Base-by-base conservation (phyloP, 148 eudicot species). In the Suaeda aralocaspica region DNA sequence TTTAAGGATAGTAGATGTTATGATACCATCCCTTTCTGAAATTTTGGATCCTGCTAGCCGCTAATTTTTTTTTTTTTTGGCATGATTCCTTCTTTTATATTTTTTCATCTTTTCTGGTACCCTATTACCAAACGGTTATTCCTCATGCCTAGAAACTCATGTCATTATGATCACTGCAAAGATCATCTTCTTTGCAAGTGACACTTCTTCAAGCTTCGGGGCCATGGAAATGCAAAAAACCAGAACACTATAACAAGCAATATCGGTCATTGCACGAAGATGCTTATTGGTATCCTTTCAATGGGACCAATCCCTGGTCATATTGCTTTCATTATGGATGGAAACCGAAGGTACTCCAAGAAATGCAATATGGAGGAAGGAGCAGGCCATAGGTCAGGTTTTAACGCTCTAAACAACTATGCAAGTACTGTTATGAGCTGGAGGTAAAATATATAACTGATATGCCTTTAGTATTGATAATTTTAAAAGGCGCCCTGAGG, bases 381-480 rank as follows among this genome's bases (percentile, higher is more conserved):
- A 24, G 49, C 73, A 7, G 90, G 93, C 30, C 93, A 86, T 72
- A 79, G 70, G 39, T 48, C 72, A 63, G 90, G 93, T 4, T 82
- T 72, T 41, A 71, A 65, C 29, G 76, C 93, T 31, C 82, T 88
- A 49, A n/a, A 82, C 75, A 78, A 59, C 83, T 10, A 70, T 86
- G 80, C 82, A 79, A 53, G 69, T 79, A 84, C 70, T 88, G 93
- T 58, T 79, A 82, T 53, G 93, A 88, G 67, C 52, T 88, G 33
- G 82, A 81, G 3, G 80, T 88, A 29, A 86, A 86, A 72, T 81
- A 82, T 29, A 75, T 88, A 18, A 88, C 90, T 9, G 61, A 28
- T 86, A 88, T 49, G 88, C 93, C 56, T 86, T 88, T 64, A 86
- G 93, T 81, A 88, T 88, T 6, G 93, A 88, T 49, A 86, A 88